These are phyloP conservation scores for Hypsizygus marmoreus DNA, from an alignment of 768 basidiomycete species.

Conservation along the genomic window DNA sequence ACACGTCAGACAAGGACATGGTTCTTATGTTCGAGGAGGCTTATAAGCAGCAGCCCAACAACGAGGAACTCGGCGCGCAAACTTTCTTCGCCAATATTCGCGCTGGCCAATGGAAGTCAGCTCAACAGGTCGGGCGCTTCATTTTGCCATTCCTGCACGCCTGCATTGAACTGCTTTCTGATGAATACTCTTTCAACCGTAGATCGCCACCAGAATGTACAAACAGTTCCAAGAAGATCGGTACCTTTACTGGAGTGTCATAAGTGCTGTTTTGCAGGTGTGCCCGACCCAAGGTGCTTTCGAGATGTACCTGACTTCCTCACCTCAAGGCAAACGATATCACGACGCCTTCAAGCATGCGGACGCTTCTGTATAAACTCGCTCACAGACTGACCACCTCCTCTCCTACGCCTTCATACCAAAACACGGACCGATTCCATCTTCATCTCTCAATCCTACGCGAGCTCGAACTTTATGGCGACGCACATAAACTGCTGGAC, in stretches of 20 bases:
- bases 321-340: slow-evolving; percentile 66
- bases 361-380: slow-evolving; percentile 69
- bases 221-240: slow-evolving; percentile 83
- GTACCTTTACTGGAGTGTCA: slow-evolving; percentile 83
- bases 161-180: slow-evolving; percentile 1
- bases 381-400: slow-evolving; percentile 74
- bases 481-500: slow-evolving; percentile 68
- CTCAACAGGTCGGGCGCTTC: slow-evolving; percentile 64
- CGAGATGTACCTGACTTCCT: neutral
- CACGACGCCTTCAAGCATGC: slow-evolving; percentile 62
- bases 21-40: slow-evolving; percentile 86
- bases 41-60: slow-evolving; percentile 75
- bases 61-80: slow-evolving; percentile 83
- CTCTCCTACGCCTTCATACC: slow-evolving; percentile 61
- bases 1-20: slow-evolving; percentile 65
- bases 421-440: slow-evolving; percentile 74
- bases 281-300: slow-evolving; percentile 1
- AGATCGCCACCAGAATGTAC: slow-evolving; percentile 82
- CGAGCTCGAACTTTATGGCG: slow-evolving; percentile 67
- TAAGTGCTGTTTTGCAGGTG: slow-evolving; percentile 80
- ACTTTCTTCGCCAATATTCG: slow-evolving; percentile 86
- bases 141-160: slow-evolving; percentile 5
- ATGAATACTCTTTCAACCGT: slow-evolving; percentile 7
- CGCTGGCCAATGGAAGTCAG: slow-evolving; percentile 81
- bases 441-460: slow-evolving; percentile 73